Evolutionary conservation across 1,284 basidiomycete genomes (phyloP).

Genomic region (Phaffia rhodozyma): DNA sequence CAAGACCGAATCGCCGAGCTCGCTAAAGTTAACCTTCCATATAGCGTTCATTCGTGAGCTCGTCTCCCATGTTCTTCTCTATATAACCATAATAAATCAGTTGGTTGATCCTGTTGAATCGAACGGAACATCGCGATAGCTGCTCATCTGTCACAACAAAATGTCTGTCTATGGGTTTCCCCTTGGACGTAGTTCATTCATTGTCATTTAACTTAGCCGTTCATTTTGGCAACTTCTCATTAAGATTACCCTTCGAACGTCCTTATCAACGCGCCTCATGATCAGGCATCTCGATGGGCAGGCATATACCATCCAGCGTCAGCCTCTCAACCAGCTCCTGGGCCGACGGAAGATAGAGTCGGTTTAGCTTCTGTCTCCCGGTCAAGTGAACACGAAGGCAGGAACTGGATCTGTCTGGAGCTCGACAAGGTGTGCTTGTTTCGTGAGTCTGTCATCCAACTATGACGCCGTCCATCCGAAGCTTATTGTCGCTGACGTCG

Average conservation of each 20-base stretch:
- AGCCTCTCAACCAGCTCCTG: neutral
- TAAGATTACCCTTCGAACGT: neutral
- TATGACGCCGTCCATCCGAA: neutral
- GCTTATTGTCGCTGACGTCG: neutral
- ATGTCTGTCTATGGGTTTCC: neutral
- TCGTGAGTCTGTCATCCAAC: neutral
- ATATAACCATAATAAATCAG: neutral
- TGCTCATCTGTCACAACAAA: conserved; percentile 8
- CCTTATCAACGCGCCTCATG: conserved; percentile 3
- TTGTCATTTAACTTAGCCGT: neutral
- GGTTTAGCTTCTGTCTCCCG: neutral
- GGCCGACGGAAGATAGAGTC: no score
- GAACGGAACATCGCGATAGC: neutral
- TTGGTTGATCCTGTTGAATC: neutral
- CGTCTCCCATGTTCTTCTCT: neutral
- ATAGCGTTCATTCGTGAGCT: conserved; percentile 2
- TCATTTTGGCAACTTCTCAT: neutral
- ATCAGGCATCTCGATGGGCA: conserved; percentile 10
- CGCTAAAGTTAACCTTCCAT: neutral
- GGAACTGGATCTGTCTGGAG: conserved; percentile 6
- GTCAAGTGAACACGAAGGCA: neutral
- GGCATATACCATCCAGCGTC: conserved; percentile 7
- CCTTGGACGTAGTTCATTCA: neutral
- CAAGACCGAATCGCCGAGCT: no score
- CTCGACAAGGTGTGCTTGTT: neutral